Base-by-base conservation (phyloP, 331 rosid species). In the Spiraea crenata region DNA sequence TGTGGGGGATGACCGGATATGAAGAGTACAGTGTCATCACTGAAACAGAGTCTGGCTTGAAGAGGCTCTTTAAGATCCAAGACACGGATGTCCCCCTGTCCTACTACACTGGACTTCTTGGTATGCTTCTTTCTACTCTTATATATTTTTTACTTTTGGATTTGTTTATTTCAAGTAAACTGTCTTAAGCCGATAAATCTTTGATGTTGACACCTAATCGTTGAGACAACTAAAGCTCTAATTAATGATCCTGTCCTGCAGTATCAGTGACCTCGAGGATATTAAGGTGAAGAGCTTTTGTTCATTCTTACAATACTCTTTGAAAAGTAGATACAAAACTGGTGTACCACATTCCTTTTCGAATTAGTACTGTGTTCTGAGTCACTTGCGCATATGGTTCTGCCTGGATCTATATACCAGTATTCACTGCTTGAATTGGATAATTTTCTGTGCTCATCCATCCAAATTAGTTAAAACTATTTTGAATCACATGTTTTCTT, bases 1-100 rank as follows among this genome's bases (percentile, higher is more conserved):
- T 74, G 52, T 74, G 77, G 77, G 77, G 77, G 47, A 42, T 34
- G 0, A 51, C 67, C 55, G 59, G 59, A 12, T 74, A 72, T 72
- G 77, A 74, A 56, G 77, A 64, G 11, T 74, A 74, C 25, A 63
- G 64, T 44, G 42, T 74, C 48, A 9, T 64, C 0, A 31, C 74
- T 13, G 65, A 52, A 11, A 25, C 56, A 12, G 7, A 38, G 13
- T 9, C 65, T 7, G 11, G n/a, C n/a, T n/a, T n/a, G n/a, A n/a
- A n/a, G n/a, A n/a, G n/a, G n/a, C n/a, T 60, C 17, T 60, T 60
- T 38, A 60, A 60, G 47, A 60, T 60, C 39, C 31, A 60, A 25
- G 2, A 60, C 31, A 60, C 47, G 3, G 47, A 60, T 8, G 65
- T 60, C 13, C 65, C 65, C 4, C 46, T 60, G 25, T 60, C 65